phyloP scores from a whole-genome alignment of 768 basidiomycete species.

The Kwoniella mangroviensis region DNA sequence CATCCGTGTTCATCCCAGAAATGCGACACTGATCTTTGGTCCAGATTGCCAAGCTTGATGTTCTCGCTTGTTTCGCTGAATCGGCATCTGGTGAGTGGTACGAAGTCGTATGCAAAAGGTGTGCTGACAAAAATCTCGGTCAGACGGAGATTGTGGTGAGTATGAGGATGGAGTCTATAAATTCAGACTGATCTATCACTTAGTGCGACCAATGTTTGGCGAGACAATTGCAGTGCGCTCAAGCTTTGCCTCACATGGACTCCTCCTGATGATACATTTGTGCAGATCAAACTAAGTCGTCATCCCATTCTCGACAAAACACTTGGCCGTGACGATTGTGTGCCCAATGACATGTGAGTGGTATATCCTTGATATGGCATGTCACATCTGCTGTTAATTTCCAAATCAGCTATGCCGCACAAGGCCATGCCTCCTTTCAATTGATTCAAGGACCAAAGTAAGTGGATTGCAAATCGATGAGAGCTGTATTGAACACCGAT shows the following conservation, averaged over 20 bases:
- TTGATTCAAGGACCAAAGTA: conserved; percentile 79
- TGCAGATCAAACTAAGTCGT: conserved; percentile 75
- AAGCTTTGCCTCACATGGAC: not conserved
- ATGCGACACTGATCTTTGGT: not conserved
- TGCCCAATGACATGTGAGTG: conserved; percentile 84
- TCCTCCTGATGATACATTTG: not conserved
- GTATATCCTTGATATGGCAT: not conserved
- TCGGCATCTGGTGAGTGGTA: conserved; percentile 70
- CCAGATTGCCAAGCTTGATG: conserved; percentile 84
- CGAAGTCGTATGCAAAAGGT: not conserved
- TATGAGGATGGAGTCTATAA: not conserved
- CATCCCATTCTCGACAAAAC: conserved; percentile 84
- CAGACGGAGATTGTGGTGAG: conserved; percentile 26
- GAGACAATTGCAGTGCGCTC: conserved; percentile 44
- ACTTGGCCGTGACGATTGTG: conserved; percentile 69
- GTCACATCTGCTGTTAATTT: no score
- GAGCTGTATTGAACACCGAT: not conserved
- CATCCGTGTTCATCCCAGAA: not conserved
- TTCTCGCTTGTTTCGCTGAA: conserved; percentile 87
- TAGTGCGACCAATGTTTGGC: conserved; percentile 77
- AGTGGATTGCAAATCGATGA: conserved; percentile 13
- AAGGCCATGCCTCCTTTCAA: conserved; percentile 78
- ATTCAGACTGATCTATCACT: conserved; percentile 11
- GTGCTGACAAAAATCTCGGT: not conserved
- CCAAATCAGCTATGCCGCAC: conserved; percentile 47